These are phyloP conservation scores for Pelagophyceae sp. DNA, from an alignment of 352 stramenopile genomes.

Conservation along the genomic window DNA sequence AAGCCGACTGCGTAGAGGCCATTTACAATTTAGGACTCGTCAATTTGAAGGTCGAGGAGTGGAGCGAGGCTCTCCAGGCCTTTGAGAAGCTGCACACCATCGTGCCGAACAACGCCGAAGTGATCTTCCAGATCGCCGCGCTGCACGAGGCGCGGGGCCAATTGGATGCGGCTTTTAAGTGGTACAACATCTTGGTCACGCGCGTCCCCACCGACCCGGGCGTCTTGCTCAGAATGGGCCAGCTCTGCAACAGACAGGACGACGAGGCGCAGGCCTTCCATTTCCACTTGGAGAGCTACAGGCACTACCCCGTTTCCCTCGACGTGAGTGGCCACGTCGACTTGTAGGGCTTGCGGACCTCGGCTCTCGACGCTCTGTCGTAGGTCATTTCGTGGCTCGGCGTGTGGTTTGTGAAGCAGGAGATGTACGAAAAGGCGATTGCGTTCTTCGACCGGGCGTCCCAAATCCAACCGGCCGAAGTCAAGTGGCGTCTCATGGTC, in stretches of 20 bases:
- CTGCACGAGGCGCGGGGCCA: slow-evolving; percentile 79
- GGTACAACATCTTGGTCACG: slow-evolving; percentile 84
- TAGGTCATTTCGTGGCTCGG: slow-evolving; percentile 91
- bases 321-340: too few species aligned
- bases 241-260: slow-evolving; percentile 85
- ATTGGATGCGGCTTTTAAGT: slow-evolving; percentile 76
- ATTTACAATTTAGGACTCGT: slow-evolving; percentile 89
- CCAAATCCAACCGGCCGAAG: slow-evolving; percentile 83
- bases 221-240: slow-evolving; percentile 72
- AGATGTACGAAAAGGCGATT: slow-evolving; percentile 91
- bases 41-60: slow-evolving; percentile 41
- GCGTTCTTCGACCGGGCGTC: slow-evolving; percentile 87
- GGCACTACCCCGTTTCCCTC: slow-evolving; percentile 86
- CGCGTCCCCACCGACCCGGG: slow-evolving; percentile 68
- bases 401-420: slow-evolving; percentile 90
- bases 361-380: too few species aligned
- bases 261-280: slow-evolving; percentile 87
- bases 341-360: too few species aligned
- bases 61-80: slow-evolving; percentile 76
- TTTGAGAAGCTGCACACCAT: slow-evolving; percentile 94
- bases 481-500: slow-evolving; percentile 94
- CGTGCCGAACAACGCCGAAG: slow-evolving; percentile 69
- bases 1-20: slow-evolving; percentile 83
- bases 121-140: slow-evolving; percentile 90
- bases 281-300: slow-evolving; percentile 86